Percentiles rank a stretch among this genome's conserved stretches.
phyloP scores from a whole-genome alignment of 1,284 basidiomycete genomes.

The Pseudozyma tsukubaensis region DNA sequence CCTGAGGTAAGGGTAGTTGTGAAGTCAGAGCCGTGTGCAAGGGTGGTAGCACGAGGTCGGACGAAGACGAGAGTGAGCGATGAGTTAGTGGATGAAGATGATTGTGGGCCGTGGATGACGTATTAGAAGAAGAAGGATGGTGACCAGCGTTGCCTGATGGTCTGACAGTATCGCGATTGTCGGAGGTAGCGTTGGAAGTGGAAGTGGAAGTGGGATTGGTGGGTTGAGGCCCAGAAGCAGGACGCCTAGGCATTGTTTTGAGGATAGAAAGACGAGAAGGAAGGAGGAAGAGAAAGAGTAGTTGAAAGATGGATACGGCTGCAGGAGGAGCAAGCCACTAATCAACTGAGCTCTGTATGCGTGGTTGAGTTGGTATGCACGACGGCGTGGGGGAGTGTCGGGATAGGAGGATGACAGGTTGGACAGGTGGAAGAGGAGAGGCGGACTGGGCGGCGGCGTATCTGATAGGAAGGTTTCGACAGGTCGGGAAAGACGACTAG shows the following conservation, averaged over 20 bases:
- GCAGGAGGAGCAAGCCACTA: neutral
- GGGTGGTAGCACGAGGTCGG: slow-evolving; percentile 37
- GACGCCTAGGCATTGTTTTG: slow-evolving; percentile 26
- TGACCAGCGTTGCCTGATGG: neutral
- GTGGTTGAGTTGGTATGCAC: neutral
- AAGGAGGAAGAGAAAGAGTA: neutral
- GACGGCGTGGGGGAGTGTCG: slow-evolving; percentile 13
- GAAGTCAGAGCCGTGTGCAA: slow-evolving; percentile 27
- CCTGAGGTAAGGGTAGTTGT: slow-evolving; percentile 6
- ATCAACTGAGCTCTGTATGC: slow-evolving; percentile 4
- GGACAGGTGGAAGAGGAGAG: neutral
- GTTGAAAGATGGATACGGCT: neutral
- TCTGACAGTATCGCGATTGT: neutral
- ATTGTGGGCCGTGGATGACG: slow-evolving; percentile 1
- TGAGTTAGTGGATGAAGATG: neutral
- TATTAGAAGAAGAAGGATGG: neutral
- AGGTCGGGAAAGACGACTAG: no score
- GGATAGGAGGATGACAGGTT: neutral
- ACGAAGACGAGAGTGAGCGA: slow-evolving; percentile 18
- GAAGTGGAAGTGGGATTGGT: slow-evolving; percentile 8
- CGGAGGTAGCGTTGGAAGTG: neutral
- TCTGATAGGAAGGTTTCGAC: neutral
- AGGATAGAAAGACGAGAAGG: neutral
- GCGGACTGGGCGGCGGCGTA: neutral
- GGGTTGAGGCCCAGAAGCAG: slow-evolving; percentile 17